Evolutionary conservation across 768 basidiomycete genomes (phyloP), one percentile per base, ranked within the genome.

Genomic region (Podaxis sp.): DNA sequence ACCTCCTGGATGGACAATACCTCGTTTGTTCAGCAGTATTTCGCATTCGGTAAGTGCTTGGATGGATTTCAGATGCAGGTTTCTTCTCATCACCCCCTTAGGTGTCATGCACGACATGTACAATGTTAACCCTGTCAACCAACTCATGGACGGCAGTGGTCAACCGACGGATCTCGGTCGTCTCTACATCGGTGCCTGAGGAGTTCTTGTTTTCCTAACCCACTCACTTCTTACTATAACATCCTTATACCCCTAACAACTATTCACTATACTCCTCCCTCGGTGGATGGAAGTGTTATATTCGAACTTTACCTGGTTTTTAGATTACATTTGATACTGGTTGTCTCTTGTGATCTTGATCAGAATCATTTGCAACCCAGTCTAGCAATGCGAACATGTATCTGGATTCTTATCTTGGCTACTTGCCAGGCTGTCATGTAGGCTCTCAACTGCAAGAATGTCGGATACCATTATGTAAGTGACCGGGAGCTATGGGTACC

Each of bases 31-130:
- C 44, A 67, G 59, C 62, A 61, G 36, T 76, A 83, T 66, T 82
- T 77, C 65, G 80, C 79, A 28, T 93, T 91, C 65, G 89, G 91
- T 89, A 62, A 52, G 83, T 74, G 42, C 44, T 55, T 5, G 32
- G 10, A 2, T 42, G 9, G 40, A 0, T 55, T n/a, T 40, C n/a
- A 16, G 51, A 5, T 40, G 40, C 42, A 58, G 4, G 42, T 47
- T 57, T 47, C 50, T 46, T 56, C 16, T 47, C 21, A 61, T 18
- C 5, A 32, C 18, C 4, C n/a, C 16, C 50, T 2, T 54, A 86
- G 88, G 85, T 66, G 72, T 77, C 37, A 83, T 89, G 80, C 67
- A 76, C 40, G 70, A 83, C 62, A 74, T 87, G 76, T 71, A 74
- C 51, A 78, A 79, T 53, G 88, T 92, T 65, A 83, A 85, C 74